Conservation (phyloP, 1,284 basidiomycete species). For the Meira nashicola region DNA sequence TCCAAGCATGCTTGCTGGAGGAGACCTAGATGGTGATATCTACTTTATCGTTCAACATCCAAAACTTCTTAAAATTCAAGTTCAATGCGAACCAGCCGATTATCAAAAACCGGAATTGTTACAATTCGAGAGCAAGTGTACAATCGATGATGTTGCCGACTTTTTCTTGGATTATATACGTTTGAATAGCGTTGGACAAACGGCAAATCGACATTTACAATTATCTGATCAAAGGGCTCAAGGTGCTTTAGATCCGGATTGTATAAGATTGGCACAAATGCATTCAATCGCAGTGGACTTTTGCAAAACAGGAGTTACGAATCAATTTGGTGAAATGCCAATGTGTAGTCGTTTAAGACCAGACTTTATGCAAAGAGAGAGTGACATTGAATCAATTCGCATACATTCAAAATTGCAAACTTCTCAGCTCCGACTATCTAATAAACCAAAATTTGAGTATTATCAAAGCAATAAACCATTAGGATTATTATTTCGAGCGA, state of each 20-base stretch:
- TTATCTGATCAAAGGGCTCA: constrained; percentile 5
- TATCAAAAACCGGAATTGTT: constrained; percentile 60
- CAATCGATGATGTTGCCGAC: constrained; percentile 65
- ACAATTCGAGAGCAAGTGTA: constrained; percentile 58
- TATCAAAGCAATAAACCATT: constrained; percentile 11
- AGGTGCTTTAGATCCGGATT: constrained; percentile 62
- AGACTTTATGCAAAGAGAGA: constrained; percentile 7
- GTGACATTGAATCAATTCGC: constrained; percentile 1
- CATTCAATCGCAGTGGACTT: constrained; percentile 63
- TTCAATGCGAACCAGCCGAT: constrained; percentile 58
- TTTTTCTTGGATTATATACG: constrained; percentile 63
- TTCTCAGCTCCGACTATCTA: background rate
- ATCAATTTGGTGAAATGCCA: constrained; percentile 3
- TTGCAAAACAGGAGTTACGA: constrained; percentile 23
- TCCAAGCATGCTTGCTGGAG: constrained; percentile 24
- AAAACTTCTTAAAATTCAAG: constrained; percentile 58
- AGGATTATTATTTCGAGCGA: constrained; percentile 11
- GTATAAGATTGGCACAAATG: constrained; percentile 62
- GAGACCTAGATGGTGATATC: constrained; percentile 30
- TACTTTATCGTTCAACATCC: constrained; percentile 56
- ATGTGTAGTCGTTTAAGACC: background rate
- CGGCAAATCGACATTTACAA: constrained; percentile 4
- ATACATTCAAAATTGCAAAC: background rate
- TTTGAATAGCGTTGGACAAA: background rate
- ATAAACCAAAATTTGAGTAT: background rate